Percentiles rank a stretch among this genome's conserved stretches.
These are phyloP conservation scores for Lentinula sp. DNA, from an alignment of 768 basidiomycete species.

Conservation along the genomic window DNA sequence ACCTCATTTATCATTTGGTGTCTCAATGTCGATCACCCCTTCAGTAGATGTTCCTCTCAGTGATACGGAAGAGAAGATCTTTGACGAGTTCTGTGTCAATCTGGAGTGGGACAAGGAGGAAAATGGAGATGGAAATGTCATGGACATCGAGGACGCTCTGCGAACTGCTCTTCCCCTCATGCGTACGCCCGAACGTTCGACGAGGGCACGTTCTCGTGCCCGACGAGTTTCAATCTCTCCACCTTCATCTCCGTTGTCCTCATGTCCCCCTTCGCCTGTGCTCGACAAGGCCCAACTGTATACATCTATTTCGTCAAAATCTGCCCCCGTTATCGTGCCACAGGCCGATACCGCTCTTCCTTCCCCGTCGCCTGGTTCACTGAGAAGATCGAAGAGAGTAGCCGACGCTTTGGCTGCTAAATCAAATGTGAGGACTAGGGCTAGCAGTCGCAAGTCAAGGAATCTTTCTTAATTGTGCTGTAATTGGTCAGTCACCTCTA, in stretches of 20 bases:
- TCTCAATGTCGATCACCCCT: not conserved
- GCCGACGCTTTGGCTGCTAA: slow-evolving; percentile 51
- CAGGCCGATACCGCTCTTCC: not conserved
- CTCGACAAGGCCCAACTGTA: not conserved
- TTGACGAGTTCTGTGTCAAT: slow-evolving; percentile 54
- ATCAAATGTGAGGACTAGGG: slow-evolving; percentile 14
- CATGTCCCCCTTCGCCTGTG: slow-evolving; percentile 8
- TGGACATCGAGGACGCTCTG: slow-evolving; percentile 8
- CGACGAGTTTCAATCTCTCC: not conserved
- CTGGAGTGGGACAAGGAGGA: slow-evolving; percentile 48
- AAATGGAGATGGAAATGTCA: slow-evolving; percentile 9
- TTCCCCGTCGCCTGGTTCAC: slow-evolving; percentile 19
- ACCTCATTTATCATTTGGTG: not conserved
- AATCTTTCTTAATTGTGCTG: slow-evolving; percentile 5
- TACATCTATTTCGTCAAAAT: not conserved
- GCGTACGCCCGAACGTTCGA: not conserved
- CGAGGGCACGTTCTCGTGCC: not conserved
- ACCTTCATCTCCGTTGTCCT: slow-evolving; percentile 12
- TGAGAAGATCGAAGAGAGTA: slow-evolving; percentile 65
- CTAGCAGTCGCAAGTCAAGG: not conserved
- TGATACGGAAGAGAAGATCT: slow-evolving; percentile 66
- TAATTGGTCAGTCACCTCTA: slow-evolving; percentile 9
- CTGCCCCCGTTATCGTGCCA: not conserved
- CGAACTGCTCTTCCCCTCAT: not conserved
- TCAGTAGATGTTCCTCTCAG: slow-evolving; percentile 49